A percentile compares a stretch with the other conserved stretches of the same genome.
Conservation (phyloP, 2,329 filamentous ascomycete genomes). For the Aspergillus sp. region DNA sequence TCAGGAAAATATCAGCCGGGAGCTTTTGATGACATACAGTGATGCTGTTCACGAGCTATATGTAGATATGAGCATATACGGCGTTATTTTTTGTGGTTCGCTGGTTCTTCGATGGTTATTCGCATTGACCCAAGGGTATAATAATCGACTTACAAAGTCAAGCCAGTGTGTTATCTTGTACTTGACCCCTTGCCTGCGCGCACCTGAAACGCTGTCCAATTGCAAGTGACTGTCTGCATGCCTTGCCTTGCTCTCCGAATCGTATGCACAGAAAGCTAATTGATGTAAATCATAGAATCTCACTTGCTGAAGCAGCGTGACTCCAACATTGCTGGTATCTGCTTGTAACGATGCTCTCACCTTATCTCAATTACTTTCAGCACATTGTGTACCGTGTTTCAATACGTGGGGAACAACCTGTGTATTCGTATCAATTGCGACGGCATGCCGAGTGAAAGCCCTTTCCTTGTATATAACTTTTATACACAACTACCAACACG, state of each 20-base stretch:
- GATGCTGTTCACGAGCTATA: conserved; percentile 36
- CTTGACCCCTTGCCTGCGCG: background rate
- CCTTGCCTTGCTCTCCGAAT: too few species aligned
- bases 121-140: conserved; percentile 22
- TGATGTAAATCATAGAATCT: background rate
- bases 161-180: conserved; percentile 13
- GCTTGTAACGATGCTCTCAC: background rate
- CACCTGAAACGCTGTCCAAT: too few species aligned
- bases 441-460: too few species aligned
- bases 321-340: background rate
- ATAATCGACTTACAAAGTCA: conserved; percentile 25
- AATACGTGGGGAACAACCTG: background rate
- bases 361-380: too few species aligned
- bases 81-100: conserved; percentile 31
- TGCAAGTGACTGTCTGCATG: too few species aligned
- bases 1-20: conserved; percentile 24
- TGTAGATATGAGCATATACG: conserved; percentile 47
- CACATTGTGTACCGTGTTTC: background rate
- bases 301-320: background rate
- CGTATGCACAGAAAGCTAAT: too few species aligned
- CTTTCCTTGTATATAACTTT: too few species aligned
- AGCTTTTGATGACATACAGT: conserved; percentile 35
- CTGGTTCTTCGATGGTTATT: conserved; percentile 27
- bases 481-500: too few species aligned
- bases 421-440: background rate